These are phyloP conservation scores for Shiraia sp. DNA, from an alignment of 2,329 filamentous ascomycete genomes.

Conservation along the genomic window DNA sequence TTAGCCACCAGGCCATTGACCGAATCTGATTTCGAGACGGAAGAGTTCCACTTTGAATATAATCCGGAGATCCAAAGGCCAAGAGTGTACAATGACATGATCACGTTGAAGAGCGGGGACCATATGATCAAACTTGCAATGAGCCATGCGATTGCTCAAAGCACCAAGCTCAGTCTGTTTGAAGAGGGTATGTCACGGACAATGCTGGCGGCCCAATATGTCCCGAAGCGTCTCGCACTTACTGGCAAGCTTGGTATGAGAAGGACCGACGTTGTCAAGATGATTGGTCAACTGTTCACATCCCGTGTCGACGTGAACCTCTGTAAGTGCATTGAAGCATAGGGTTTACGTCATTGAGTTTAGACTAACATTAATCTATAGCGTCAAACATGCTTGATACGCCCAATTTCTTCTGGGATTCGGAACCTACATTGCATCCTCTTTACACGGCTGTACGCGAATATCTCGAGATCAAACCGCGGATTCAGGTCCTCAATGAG, in stretches of 20 bases:
- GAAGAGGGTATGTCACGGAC: conserved; percentile 95
- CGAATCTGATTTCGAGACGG: conserved; percentile 92
- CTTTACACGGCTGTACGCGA: conserved; percentile 93
- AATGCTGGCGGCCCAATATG: conserved; percentile 89
- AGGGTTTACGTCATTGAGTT: too few relatives aligned
- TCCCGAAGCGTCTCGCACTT: conserved; percentile 84
- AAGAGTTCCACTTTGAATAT: conserved; percentile 99
- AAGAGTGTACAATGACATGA: conserved; percentile 98
- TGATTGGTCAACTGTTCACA: conserved; percentile 88
- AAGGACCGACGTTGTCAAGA: conserved; percentile 86
- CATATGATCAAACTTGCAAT: conserved; percentile 99
- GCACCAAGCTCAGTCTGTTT: conserved; percentile 93
- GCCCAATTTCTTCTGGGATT: conserved; percentile 98
- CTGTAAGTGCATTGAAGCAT: conserved; percentile 64
- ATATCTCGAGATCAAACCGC: conserved; percentile 95
- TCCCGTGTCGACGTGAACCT: conserved; percentile 96
- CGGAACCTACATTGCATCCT: conserved; percentile 90
- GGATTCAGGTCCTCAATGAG: conserved; percentile 96
- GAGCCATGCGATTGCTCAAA: conserved; percentile 95
- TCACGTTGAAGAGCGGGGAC: conserved; percentile 88
- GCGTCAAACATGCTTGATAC: conserved; percentile 95
- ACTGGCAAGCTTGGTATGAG: conserved; percentile 92
- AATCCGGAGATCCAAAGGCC: conserved; percentile 82
- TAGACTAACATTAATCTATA: conserved; percentile 42
- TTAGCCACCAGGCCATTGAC: conserved; percentile 79